Percentiles rank a stretch among this genome's conserved stretches.
Evolutionary conservation across 116 monocot genomes (phyloP).

Genomic region (Phalaenopsis hybrid): DNA sequence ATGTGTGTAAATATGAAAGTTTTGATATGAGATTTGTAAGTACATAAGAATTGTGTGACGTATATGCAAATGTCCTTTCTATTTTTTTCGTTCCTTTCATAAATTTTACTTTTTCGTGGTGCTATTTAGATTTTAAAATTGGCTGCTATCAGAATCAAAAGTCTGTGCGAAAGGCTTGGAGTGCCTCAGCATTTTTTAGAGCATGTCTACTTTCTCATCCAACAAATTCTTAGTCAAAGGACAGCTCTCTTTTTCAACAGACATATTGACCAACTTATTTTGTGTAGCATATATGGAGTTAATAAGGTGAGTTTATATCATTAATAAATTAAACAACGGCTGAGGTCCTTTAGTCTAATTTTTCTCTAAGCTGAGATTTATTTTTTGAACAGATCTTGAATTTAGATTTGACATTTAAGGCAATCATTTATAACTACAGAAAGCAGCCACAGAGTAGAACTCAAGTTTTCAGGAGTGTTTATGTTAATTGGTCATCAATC

Average conservation of each 20-base stretch:
- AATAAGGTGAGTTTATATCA: conserved; percentile 50
- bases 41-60: too few species aligned
- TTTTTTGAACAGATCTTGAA: conserved; percentile 51
- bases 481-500: conserved; percentile 44
- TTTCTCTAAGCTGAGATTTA: conserved; percentile 14
- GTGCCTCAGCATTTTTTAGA: conserved; percentile 55
- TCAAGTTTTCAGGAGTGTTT: conserved; percentile 74
- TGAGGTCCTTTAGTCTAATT: not conserved
- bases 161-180: conserved; percentile 79
- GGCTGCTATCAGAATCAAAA: conserved; percentile 83
- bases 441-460: conserved; percentile 83
- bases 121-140: conserved; percentile 67
- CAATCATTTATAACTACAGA: conserved; percentile 75
- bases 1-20: too few species aligned
- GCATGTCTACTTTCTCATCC: conserved; percentile 62
- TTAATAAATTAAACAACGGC: not conserved
- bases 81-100: not conserved
- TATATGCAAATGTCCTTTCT: too few species aligned
- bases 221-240: conserved; percentile 72
- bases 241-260: conserved; percentile 77
- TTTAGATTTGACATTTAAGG: conserved; percentile 69
- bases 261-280: conserved; percentile 90
- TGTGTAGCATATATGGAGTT: conserved; percentile 93
- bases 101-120: conserved; percentile 12
- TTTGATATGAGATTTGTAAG: too few species aligned